phyloP scores from a whole-genome alignment of 2,329 filamentous ascomycete species.

The Uncinocarpus reesii region DNA sequence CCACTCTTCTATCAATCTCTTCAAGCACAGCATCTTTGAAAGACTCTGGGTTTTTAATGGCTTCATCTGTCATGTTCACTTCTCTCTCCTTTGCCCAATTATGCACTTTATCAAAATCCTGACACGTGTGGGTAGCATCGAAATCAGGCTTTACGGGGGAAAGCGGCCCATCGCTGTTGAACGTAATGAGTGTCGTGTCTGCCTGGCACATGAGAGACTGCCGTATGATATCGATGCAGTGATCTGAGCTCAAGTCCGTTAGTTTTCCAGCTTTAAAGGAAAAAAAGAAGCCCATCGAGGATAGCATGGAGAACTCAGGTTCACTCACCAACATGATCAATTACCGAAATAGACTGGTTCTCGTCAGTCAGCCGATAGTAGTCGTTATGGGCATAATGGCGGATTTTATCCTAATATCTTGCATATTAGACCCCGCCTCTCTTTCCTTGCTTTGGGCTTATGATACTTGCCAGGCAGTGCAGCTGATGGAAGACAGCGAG shows the following conservation, averaged over 20 bases:
- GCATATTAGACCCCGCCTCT: neutral
- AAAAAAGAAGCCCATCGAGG: no score
- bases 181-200: constrained; percentile 17
- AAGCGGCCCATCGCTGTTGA: constrained; percentile 5
- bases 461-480: constrained; percentile 20
- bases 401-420: constrained; percentile 14
- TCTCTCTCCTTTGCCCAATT: constrained; percentile 14
- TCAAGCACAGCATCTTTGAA: constrained; percentile 9
- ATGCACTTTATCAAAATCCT: constrained; percentile 14
- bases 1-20: neutral
- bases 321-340: constrained; percentile 17
- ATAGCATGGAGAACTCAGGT: no score
- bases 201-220: constrained; percentile 15
- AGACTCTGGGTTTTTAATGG: constrained; percentile 5
- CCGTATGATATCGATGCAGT: constrained; percentile 18
- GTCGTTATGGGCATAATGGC: constrained; percentile 14
- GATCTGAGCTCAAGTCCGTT: constrained; percentile 1
- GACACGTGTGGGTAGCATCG: constrained; percentile 13
- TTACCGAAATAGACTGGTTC: constrained; percentile 2
- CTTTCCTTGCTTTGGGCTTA: neutral
- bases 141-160: constrained; percentile 14
- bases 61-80: constrained; percentile 15
- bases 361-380: constrained; percentile 15
- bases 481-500: constrained; percentile 20
- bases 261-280: neutral